Evolutionary conservation across 176 grass and related monocot genomes (phyloP), one percentile per base, ranked within the genome.

Genomic region (Lolium rigidum): DNA sequence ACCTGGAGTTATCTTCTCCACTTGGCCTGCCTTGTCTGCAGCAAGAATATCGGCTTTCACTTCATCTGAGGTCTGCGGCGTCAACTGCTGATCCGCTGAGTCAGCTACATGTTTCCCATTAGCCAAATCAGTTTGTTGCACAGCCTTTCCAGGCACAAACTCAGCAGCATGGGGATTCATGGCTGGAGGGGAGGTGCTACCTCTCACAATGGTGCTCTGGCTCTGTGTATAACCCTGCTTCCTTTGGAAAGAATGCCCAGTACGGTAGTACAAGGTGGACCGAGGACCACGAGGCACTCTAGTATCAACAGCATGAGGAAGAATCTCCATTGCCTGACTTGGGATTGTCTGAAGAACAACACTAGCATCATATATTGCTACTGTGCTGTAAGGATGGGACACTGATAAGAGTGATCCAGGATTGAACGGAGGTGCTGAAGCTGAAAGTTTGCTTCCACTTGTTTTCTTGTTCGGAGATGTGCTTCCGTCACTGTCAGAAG

Each of bases 121-220:
- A 80, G 74, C 86, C 39, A 61, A 65, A 89, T 95, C 84, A 60
- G 85, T 43, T 87, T 94, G 83, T 80, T 95, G 91, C 61, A 0
- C 80, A 87, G 82, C 78, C 87, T 91, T 97, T 52, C 52, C 82
- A 59, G 97, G 97, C 22, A 94, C 92, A 90, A 97, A 99, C 78
- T 99, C 97, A 48, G 94, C 94, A 80, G 97, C 97, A 85, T 97
- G 94, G 80, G 97, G 97, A 77, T 99, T 99, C 97, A 97, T 99
- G 15, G 88, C 84, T 66, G 82, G 91, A 2, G 77, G 46, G 24
- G 66, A 64, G 83, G 77, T 25, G 57, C 71, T 87, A 52, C 77
- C 83, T 49, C 81, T 93, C 47, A 80, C 6, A 87, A 91, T 62
- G 80, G 70, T 82, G 74, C 82, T 98, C 80, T 95, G 94, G 43